Conservation (phyloP, 192 early-diverging fungal species). For the Thamnidium elegans region DNA sequence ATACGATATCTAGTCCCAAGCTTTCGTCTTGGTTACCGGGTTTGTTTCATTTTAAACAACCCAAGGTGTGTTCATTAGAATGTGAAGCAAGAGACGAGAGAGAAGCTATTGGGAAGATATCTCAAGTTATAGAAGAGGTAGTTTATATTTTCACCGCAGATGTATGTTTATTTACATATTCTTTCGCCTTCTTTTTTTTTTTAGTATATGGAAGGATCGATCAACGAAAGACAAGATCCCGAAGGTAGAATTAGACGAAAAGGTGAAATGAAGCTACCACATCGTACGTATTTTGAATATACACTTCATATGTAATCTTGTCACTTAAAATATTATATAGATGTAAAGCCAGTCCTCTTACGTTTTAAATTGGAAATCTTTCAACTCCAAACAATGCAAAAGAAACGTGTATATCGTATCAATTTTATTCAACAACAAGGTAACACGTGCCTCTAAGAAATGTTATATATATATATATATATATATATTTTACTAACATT, state of each 20-base stretch:
- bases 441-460: neutral
- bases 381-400: slow-evolving; percentile 6
- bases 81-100: slow-evolving; percentile 3
- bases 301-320: neutral
- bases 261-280: slow-evolving; percentile 25
- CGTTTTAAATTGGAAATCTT: slow-evolving; percentile 23
- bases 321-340: slow-evolving; percentile 5
- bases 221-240: slow-evolving; percentile 21
- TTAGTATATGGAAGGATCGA: slow-evolving; percentile 26
- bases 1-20: slow-evolving; percentile 12
- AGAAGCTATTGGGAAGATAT: slow-evolving; percentile 25
- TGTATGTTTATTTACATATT: neutral
- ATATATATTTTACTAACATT: neutral
- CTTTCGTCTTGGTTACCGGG: slow-evolving; percentile 29
- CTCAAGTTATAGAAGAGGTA: slow-evolving; percentile 29
- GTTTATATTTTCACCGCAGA: neutral
- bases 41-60: slow-evolving; percentile 31
- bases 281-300: neutral
- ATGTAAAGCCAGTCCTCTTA: slow-evolving; percentile 11
- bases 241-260: slow-evolving; percentile 24
- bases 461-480: neutral
- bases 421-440: slow-evolving; percentile 33
- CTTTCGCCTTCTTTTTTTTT: neutral
- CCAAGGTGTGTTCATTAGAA: slow-evolving; percentile 15
- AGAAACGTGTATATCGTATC: slow-evolving; percentile 12